Percentiles rank a stretch among this genome's conserved stretches.
Evolutionary conservation across 805 yeast genomes (phyloP).

Genomic region (Sugiyamaella lignohabitans): DNA sequence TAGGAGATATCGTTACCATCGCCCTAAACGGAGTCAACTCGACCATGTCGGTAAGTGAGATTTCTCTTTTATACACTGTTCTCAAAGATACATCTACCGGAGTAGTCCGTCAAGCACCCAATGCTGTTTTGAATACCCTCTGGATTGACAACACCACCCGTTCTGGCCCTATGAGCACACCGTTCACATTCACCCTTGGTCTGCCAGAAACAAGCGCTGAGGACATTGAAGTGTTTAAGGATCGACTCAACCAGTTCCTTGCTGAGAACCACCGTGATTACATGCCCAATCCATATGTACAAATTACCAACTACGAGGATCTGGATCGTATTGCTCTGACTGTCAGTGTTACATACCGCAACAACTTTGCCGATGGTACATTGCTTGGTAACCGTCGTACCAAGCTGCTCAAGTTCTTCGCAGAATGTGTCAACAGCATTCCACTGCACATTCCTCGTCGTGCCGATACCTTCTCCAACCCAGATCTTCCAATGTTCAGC

Average conservation of each 20-base stretch:
- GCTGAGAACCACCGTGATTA: constrained; percentile 33
- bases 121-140: constrained; percentile 31
- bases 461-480: constrained; percentile 30
- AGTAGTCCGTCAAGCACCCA: constrained; percentile 34
- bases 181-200: constrained; percentile 27
- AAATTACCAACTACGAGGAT: constrained; percentile 30
- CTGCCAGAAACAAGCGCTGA: constrained; percentile 34
- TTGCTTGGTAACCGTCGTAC: constrained; percentile 29
- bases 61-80: constrained; percentile 34
- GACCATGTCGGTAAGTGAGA: constrained; percentile 28
- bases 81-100: constrained; percentile 26
- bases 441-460: constrained; percentile 33
- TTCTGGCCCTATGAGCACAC: constrained; percentile 28
- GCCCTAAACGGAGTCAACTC: constrained; percentile 21
- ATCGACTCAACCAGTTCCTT: constrained; percentile 27
- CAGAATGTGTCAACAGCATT: constrained; percentile 29
- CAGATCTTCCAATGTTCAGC: constrained; percentile 27
- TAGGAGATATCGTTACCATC: constrained; percentile 35
- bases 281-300: constrained; percentile 29
- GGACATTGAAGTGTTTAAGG: constrained; percentile 30
- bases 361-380: constrained; percentile 30
- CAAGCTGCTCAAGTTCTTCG: constrained; percentile 26
- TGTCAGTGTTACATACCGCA: constrained; percentile 26
- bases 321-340: constrained; percentile 29
- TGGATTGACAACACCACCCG: constrained; percentile 36